Conservation (phyloP, 1,284 basidiomycete species). For the Cerrena zonata region DNA sequence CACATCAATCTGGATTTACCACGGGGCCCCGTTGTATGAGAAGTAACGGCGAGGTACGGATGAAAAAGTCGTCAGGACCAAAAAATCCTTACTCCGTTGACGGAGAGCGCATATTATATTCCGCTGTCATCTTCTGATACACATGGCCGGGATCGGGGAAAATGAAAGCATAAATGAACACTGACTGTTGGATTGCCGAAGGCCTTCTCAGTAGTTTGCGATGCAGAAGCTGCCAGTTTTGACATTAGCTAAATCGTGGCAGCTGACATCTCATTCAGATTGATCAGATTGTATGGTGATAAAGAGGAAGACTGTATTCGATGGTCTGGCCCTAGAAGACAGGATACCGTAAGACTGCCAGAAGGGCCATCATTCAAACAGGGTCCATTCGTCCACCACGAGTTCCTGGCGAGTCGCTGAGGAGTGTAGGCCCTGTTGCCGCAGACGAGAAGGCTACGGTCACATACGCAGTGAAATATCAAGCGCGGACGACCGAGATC, state of each 20-base stretch:
- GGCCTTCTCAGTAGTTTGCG: not conserved
- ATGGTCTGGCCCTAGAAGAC: not conserved
- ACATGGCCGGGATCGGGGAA: not conserved
- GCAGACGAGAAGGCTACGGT: too few species aligned
- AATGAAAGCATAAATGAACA: not conserved
- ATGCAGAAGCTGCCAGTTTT: not conserved
- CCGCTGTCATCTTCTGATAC: not conserved
- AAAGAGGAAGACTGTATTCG: not conserved
- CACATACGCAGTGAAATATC: too few species aligned
- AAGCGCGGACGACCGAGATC: too few species aligned
- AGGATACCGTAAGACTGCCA: too few species aligned
- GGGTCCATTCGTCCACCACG: too few species aligned
- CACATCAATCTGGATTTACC: too few species aligned
- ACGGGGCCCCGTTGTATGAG: not conserved
- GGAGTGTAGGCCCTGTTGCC: too few species aligned
- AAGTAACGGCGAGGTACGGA: not conserved
- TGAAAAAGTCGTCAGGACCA: not conserved
- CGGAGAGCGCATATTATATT: too few species aligned
- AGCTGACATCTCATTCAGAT: not conserved
- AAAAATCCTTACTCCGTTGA: not conserved
- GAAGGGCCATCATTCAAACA: too few species aligned
- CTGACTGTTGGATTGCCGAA: not conserved
- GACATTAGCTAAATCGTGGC: not conserved
- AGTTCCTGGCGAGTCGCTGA: too few species aligned
- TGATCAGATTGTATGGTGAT: not conserved